Evolutionary conservation across 345 rosid genomes (phyloP).

Genomic region (Lepidium africanum): DNA sequence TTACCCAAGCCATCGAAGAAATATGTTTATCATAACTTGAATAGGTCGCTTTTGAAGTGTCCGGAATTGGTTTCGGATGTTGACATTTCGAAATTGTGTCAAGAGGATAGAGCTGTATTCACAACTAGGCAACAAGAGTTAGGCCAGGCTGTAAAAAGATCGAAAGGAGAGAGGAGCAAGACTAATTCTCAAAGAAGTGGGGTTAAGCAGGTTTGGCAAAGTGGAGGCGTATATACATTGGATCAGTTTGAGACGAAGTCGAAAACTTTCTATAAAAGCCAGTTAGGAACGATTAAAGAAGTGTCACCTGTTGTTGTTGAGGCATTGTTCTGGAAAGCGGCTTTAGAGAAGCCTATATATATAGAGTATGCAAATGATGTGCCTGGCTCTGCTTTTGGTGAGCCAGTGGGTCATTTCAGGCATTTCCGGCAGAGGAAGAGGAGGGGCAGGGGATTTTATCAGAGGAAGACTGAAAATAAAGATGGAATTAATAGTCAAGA

Average conservation of each 20-base stretch:
- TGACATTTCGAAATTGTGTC: conserved; percentile 27
- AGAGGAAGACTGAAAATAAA: conserved; percentile 40
- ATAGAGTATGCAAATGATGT: conserved; percentile 99
- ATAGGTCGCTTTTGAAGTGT: conserved; percentile 64
- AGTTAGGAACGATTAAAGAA: conserved; percentile 65
- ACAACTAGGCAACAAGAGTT: conserved; percentile 97
- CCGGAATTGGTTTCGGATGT: conserved; percentile 61
- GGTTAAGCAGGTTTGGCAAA: conserved; percentile 97
- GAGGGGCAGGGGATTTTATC: conserved; percentile 57
- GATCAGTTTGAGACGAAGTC: conserved; percentile 93
- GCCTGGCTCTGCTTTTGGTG: conserved; percentile 93
- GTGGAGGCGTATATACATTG: conserved; percentile 89
- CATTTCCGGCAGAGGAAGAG: conserved; percentile 61
- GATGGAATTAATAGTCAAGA: conserved; percentile 11
- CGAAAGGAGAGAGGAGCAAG: conserved; percentile 30
- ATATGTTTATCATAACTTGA: conserved; percentile 73
- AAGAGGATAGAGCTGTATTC: conserved; percentile 68
- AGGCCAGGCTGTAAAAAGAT: conserved; percentile 58
- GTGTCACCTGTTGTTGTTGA: conserved; percentile 66
- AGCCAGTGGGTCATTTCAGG: conserved; percentile 58
- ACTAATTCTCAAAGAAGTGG: conserved; percentile 34
- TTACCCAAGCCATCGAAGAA: conserved; percentile 85
- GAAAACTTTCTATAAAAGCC: conserved; percentile 56
- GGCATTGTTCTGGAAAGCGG: conserved; percentile 86
- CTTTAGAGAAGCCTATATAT: conserved; percentile 75